Evolutionary conservation across 164 flowering plant species (phyloP).

Genomic region (Buxus sempervirens): DNA sequence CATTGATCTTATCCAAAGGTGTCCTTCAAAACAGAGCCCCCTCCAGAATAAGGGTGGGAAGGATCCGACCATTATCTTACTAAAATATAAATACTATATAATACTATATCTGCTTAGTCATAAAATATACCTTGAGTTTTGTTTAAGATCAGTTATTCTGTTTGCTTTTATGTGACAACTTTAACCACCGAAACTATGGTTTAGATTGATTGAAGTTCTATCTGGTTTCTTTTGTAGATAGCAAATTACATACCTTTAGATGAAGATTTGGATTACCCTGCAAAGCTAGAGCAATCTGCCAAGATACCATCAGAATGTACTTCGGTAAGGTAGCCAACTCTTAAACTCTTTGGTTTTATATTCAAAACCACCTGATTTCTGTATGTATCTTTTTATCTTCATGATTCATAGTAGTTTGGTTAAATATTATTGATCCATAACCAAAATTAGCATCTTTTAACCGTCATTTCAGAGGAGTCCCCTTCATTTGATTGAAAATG

Average conservation of each 20-base stretch:
- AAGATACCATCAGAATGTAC: conserved; percentile 42
- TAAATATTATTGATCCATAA: background rate
- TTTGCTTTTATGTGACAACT: too few relatives aligned
- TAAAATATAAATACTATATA: too few relatives aligned
- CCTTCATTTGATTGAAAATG: background rate
- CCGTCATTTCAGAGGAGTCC: background rate
- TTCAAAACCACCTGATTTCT: background rate
- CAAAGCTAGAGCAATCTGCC: conserved; percentile 71
- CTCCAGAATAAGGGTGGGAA: too few relatives aligned
- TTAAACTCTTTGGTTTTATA: background rate
- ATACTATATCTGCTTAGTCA: too few relatives aligned
- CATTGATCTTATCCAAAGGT: too few relatives aligned
- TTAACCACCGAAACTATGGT: too few relatives aligned
- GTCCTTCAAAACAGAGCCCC: too few relatives aligned
- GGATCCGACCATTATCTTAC: too few relatives aligned
- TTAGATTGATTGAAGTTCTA: background rate
- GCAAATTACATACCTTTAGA: conserved; percentile 82
- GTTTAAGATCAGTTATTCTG: too few relatives aligned
- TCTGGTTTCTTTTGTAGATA: conserved; percentile 48
- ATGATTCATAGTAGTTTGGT: background rate
- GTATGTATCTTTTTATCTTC: background rate
- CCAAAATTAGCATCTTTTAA: background rate
- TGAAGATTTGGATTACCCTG: conserved; percentile 92
- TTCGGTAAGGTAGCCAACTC: conserved; percentile 36
- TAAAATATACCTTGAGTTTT: too few relatives aligned